Percentiles rank a stretch among this genome's conserved stretches.
phyloP scores from a whole-genome alignment of 805 yeast species.

The Myxozyma melibiosi region DNA sequence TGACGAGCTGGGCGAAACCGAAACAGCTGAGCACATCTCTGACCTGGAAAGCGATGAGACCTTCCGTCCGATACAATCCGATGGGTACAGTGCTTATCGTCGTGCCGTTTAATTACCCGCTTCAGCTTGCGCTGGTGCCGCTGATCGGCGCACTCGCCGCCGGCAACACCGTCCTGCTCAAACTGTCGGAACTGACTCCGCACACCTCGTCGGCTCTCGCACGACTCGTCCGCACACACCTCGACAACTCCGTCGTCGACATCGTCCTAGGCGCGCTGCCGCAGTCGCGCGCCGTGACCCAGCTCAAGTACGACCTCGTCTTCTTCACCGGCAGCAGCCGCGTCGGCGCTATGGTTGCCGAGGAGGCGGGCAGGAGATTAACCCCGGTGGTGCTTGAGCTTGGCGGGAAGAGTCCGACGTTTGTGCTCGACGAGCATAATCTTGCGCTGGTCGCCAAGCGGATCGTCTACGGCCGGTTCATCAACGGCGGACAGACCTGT shows the following conservation, averaged over 20 bases:
- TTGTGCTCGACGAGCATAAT: slow-evolving; percentile 58
- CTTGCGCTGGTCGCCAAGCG: slow-evolving; percentile 55
- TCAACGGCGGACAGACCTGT: slow-evolving; percentile 89
- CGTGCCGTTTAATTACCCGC: slow-evolving; percentile 81
- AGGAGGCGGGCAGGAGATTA: slow-evolving; percentile 79
- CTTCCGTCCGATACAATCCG: slow-evolving; percentile 42
- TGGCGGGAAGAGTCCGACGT: slow-evolving; percentile 93
- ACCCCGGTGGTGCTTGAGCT: slow-evolving; percentile 82
- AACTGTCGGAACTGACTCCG: slow-evolving; percentile 76
- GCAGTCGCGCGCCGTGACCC: slow-evolving; percentile 61
- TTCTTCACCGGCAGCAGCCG: slow-evolving; percentile 78
- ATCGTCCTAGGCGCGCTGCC: slow-evolving; percentile 74
- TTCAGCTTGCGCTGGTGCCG: slow-evolving; percentile 63
- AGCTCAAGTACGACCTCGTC: slow-evolving; percentile 75
- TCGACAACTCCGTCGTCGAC: slow-evolving; percentile 58
- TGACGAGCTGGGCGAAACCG: slow-evolving; percentile 65
- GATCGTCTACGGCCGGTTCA: slow-evolving; percentile 73
- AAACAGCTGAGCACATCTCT: slow-evolving; percentile 26
- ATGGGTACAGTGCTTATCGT: slow-evolving; percentile 72
- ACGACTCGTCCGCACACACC: slow-evolving; percentile 54
- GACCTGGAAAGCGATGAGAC: slow-evolving; percentile 20
- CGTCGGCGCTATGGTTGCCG: slow-evolving; percentile 77
- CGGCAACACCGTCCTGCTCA: slow-evolving; percentile 78
- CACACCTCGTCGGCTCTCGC: slow-evolving; percentile 59
- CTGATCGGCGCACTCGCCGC: slow-evolving; percentile 79